Base-by-base conservation (phyloP, 495 filamentous ascomycete species). In the Daldinia loculata region DNA sequence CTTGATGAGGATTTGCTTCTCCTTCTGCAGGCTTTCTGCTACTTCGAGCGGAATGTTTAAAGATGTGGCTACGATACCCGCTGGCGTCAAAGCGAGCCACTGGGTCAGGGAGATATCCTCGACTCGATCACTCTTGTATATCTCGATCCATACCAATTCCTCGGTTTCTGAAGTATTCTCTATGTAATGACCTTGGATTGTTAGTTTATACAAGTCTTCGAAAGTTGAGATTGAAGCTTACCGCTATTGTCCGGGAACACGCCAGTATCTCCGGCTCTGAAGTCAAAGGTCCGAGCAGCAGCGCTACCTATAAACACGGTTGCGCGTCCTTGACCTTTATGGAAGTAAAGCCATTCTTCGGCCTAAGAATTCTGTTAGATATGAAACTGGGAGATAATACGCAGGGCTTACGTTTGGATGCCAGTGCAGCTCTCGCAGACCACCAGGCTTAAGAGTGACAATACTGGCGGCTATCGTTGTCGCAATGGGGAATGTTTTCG, bases 271-370 rank as follows among this genome's bases (percentile, higher is more conserved):
- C 88, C 88, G 8, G 86, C 83, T 3, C 76, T 78, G 70, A 90
- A 91, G 71, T 91, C 87, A 63, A 91, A 90, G 0, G 89, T 91
- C 5, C 87, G 82, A 3, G 89, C 83, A 60, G 85, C 86, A 11
- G 80, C 78, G 63, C 79, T 83, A 12, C 87, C 88, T 51, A 89
- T 82, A 71, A 89, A 90, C 5, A 89, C 84, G 5, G 88, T 91
- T 14, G 88, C 88, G 19, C 85, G 84, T 0, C 80, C 88, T 15
- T 80, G 74, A 26, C 88, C 89, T 43, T 84, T 78, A 76, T 88
- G 85, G 78, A 90, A 90, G 68, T 89, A 90, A 1, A 89, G 80
- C 88, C 89, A 91, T 73, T 91, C 89, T 70, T 87, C 86, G 1
- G 87, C 85, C 83, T 88, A 59, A 3, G 6, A 53, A 51, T 29